Evolutionary conservation across 2,329 filamentous ascomycete genomes (phyloP).

Genomic region (Xylaria sp.): DNA sequence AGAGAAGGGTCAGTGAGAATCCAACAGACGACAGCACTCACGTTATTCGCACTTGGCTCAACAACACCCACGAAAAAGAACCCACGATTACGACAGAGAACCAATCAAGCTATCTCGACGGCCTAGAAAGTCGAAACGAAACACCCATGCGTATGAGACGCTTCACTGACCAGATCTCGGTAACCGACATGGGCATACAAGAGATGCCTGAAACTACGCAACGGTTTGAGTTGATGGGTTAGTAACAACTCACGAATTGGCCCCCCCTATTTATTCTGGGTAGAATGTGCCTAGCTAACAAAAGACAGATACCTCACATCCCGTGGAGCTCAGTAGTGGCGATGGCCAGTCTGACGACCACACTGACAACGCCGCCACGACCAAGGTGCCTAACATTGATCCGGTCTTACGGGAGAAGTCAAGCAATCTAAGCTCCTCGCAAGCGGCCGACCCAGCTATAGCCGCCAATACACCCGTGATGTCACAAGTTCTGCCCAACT

Average conservation of each 20-base stretch:
- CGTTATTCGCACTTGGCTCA: constrained; percentile 50
- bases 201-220: constrained; percentile 21
- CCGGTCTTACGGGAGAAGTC: constrained; percentile 31
- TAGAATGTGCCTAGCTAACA: constrained; percentile 1
- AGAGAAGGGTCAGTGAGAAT: constrained; percentile 31
- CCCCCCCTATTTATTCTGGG: neutral
- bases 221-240: constrained; percentile 10
- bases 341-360: constrained; percentile 29
- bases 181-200: constrained; percentile 10
- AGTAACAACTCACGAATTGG: neutral
- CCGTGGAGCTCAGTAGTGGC: constrained; percentile 6
- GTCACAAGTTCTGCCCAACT: constrained; percentile 24
- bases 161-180: neutral
- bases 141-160: constrained; percentile 20
- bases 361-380: constrained; percentile 23
- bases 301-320: constrained; percentile 5
- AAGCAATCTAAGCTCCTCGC: constrained; percentile 26
- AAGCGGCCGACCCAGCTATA: neutral
- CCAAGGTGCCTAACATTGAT: constrained; percentile 26
- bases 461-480: neutral
- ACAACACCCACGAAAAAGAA: constrained; percentile 38
- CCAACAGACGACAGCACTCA: constrained; percentile 43
- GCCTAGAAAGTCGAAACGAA: constrained; percentile 33
- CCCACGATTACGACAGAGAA: constrained; percentile 43
- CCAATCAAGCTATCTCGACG: constrained; percentile 34